Evolutionary conservation across 305 asterid genomes (phyloP).

Genomic region (Ajuga reptans): DNA sequence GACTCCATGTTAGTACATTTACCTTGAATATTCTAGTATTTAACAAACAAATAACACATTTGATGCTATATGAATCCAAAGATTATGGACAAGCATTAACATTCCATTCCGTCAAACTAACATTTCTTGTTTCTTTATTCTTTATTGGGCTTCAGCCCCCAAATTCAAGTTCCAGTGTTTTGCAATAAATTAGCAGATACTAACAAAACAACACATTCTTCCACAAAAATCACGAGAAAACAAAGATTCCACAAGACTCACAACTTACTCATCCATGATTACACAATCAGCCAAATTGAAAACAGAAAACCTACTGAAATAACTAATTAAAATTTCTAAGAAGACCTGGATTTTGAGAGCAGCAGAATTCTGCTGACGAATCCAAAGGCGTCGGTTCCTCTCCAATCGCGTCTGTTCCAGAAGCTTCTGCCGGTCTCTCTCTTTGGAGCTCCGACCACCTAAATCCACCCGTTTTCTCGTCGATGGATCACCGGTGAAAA

Average conservation of each 20-base stretch:
- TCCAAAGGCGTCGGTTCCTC: conserved; percentile 58
- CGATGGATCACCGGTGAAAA: conserved; percentile 85
- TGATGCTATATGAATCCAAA: not conserved
- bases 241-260: not conserved
- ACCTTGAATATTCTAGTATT: no score
- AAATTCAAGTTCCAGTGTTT: not conserved
- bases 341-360: conserved; percentile 79
- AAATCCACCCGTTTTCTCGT: conserved; percentile 88
- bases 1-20: not conserved
- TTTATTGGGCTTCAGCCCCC: not conserved
- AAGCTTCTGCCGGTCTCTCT: conserved; percentile 87
- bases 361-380: conserved; percentile 77
- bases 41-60: no score
- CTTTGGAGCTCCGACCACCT: conserved; percentile 96
- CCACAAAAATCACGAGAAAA: not conserved
- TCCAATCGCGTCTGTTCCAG: conserved; percentile 83
- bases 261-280: conserved; percentile 5
- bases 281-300: not conserved
- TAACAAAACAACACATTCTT: not conserved
- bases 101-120: not conserved
- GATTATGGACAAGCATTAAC: not conserved
- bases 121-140: not conserved
- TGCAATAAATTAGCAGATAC: not conserved
- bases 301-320: not conserved
- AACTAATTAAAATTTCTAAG: not conserved